Conservation (phyloP, 23 red algal species). For the Chondrus crispus region DNA sequence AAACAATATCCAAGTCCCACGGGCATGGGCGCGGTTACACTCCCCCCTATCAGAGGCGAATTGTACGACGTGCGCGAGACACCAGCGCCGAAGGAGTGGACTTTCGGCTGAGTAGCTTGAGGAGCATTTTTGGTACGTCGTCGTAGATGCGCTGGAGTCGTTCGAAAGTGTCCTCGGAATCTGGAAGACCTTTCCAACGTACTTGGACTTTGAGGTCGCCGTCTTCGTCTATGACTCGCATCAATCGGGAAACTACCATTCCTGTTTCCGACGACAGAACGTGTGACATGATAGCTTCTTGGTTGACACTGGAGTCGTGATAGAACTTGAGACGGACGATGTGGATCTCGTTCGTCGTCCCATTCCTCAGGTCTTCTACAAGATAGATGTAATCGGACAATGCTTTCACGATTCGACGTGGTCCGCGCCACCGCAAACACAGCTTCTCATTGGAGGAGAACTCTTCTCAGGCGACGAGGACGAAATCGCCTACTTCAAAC, state of each 20-base stretch:
- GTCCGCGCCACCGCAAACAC: neutral
- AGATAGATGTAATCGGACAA: neutral
- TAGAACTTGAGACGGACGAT: slow-evolving; percentile 7
- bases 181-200: neutral
- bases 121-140: neutral
- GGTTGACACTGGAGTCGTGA: neutral
- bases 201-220: neutral
- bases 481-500: neutral
- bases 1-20: no score
- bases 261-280: neutral
- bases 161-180: neutral
- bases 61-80: neutral
- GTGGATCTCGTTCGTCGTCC: neutral
- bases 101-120: neutral
- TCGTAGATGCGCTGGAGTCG: neutral
- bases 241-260: neutral
- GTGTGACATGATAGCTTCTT: neutral
- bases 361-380: neutral
- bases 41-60: neutral
- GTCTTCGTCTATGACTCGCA: neutral
- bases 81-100: neutral
- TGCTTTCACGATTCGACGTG: neutral
- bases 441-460: neutral
- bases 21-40: no score
- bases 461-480: neutral